A percentile compares a stretch with the other conserved stretches of the same genome.
Evolutionary conservation across 768 basidiomycete genomes (phyloP).

Genomic region (Rhizopogon vesiculosus): DNA sequence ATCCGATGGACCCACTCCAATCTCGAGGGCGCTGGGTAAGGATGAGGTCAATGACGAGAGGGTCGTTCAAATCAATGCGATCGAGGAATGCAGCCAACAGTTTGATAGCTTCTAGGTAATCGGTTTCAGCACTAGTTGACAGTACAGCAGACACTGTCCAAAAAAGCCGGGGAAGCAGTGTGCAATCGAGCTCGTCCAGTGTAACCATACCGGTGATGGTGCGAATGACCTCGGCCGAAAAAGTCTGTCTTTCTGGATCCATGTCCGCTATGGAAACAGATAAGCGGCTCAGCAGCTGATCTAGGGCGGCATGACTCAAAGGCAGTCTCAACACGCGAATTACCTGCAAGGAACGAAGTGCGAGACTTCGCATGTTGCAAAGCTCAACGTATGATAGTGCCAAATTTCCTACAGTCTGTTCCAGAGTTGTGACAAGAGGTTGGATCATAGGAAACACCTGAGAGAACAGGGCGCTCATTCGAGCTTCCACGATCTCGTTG

Average conservation of each 20-base stretch:
- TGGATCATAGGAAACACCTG: slow-evolving; percentile 63
- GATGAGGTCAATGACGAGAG: slow-evolving; percentile 61
- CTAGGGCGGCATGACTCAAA: slow-evolving; percentile 67
- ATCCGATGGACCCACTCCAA: slow-evolving; percentile 60
- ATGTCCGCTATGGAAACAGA: slow-evolving; percentile 79
- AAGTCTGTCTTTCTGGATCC: slow-evolving; percentile 74
- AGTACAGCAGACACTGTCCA: slow-evolving; percentile 84
- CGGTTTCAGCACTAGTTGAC: slow-evolving; percentile 75
- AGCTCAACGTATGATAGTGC: slow-evolving; percentile 82
- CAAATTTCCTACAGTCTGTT: slow-evolving; percentile 74
- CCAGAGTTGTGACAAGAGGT: slow-evolving; percentile 64
- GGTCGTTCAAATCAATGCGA: slow-evolving; percentile 69
- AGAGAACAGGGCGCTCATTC: slow-evolving; percentile 65
- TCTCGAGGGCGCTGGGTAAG: slow-evolving; percentile 61
- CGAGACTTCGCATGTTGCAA: slow-evolving; percentile 80
- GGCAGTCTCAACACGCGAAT: slow-evolving; percentile 76
- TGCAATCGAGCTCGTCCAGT: slow-evolving; percentile 50
- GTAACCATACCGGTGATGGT: slow-evolving; percentile 65
- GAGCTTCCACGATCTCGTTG: slow-evolving; percentile 49
- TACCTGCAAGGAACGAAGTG: slow-evolving; percentile 88
- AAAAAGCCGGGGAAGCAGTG: slow-evolving; percentile 76
- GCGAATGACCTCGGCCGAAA: slow-evolving; percentile 77
- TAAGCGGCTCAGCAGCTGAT: slow-evolving; percentile 74
- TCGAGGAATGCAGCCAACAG: slow-evolving; percentile 63
- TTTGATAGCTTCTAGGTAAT: slow-evolving; percentile 65